Evolutionary conservation across 371 early-diverging fungal species (phyloP), one percentile per base, ranked within the genome.

Genomic region (Mortierella sp.): DNA sequence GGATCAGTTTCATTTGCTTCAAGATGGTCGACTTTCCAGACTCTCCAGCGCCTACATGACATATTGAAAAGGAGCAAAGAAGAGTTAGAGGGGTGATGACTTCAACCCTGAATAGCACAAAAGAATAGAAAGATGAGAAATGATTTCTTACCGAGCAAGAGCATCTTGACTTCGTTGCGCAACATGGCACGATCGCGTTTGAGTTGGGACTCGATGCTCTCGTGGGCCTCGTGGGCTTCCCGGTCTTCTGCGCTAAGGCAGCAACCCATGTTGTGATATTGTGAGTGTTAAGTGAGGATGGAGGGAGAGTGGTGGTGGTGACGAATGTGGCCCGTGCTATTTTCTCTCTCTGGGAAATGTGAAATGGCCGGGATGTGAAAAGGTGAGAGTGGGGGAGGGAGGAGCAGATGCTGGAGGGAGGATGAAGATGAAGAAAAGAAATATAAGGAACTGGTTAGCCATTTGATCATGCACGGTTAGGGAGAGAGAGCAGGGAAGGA

Each of bases 1-100:
- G 98, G 79, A 99, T 99, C 60, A 98, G 90, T 87, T 97, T 96
- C 98, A 99, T 98, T 88, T 99, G 98, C 88, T 99, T 99, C 72
- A 99, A 88, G 79, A 99, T 97, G 18, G 99, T 99, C 38, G 96
- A 95, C 91, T 99, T 99, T 46, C 99, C 99, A 8, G 98, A 98
- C 91, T 99, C 99, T 83, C 99, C 99, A 43, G 98, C 97, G 80
- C 99, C 98, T 98, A 83, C 18, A 46, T 29, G 48, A 35, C 63
- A 35, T 18, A 60, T 5, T 16, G 5, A 6, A 12, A 32, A 32
- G 3, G 7, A 32, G 74, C 24, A 70, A 27, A 11, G 14, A 44
- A 29, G 0, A 48, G 14, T 24, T 11, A 71, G 46, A 0, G 29
- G 21, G 29, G 16, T 16, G 24, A 41, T 4, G 1, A 58, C 27